Conservation (phyloP, 306 rosid species). For the Prunus persica region Prunus_persica_NCBIv2 NC_034014.1:27385001-27385500, state of each 20-base stretch:
- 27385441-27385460: constrained; percentile 50
- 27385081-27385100: constrained; percentile 56
- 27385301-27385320: constrained; percentile 82
- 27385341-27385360: constrained; percentile 65
- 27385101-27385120: constrained; percentile 76
- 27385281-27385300: constrained; percentile 87
- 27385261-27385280: constrained; percentile 65
- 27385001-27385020: constrained; percentile 80
- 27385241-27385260: constrained; percentile 84
- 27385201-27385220: constrained; percentile 67
- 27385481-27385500: neutral
- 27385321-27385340: constrained; percentile 48
- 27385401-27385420: constrained; percentile 23
- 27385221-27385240: constrained; percentile 45
- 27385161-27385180: constrained; percentile 79
- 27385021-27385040: constrained; percentile 79
- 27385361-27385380: constrained; percentile 52
- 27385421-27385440: constrained; percentile 82
- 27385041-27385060: constrained; percentile 76
- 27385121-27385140: constrained; percentile 77
- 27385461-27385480: constrained; percentile 18
- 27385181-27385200: constrained; percentile 62
- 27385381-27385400: constrained; percentile 60
- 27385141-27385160: constrained; percentile 72
- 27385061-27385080: constrained; percentile 72